Evolutionary conservation across 805 yeast species (phyloP).

Genomic region (Metschnikowia cubensis): DNA sequence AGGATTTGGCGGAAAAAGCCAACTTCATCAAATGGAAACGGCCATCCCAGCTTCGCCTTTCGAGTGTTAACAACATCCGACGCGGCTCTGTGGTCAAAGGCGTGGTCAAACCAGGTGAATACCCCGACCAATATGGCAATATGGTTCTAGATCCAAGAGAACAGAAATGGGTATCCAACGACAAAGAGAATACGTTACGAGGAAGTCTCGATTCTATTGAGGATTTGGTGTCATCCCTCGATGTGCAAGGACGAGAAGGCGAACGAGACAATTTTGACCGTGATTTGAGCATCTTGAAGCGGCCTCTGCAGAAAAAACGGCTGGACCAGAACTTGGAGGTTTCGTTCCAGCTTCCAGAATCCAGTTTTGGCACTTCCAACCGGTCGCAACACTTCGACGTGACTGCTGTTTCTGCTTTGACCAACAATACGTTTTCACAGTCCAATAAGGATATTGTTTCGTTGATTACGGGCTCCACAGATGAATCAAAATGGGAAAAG

Average conservation of each 20-base stretch:
- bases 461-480: conserved; percentile 37
- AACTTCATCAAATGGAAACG: conserved; percentile 34
- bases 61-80: conserved; percentile 4
- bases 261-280: not conserved
- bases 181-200: conserved; percentile 20
- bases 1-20: not conserved
- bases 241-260: not conserved
- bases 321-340: conserved; percentile 27
- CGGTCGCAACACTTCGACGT: conserved; percentile 24
- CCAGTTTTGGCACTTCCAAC: conserved; percentile 7
- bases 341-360: conserved; percentile 37
- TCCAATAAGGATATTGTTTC: conserved; percentile 42
- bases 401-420: conserved; percentile 40
- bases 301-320: not conserved
- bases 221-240: conserved; percentile 20
- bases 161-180: conserved; percentile 28
- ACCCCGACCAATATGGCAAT: conserved; percentile 34
- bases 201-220: conserved; percentile 39
- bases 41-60: conserved; percentile 33
- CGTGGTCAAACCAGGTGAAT: conserved; percentile 32
- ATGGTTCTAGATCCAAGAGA: conserved; percentile 32
- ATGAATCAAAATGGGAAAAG: conserved; percentile 40
- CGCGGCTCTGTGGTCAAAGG: conserved; percentile 21
- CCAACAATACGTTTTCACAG: conserved; percentile 47
- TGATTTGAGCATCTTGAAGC: conserved; percentile 9